A percentile compares a stretch with the other conserved stretches of the same genome.
These are phyloP conservation scores for Boletus tylopilopsis DNA, from an alignment of 768 basidiomycete genomes.

Conservation along the genomic window DNA sequence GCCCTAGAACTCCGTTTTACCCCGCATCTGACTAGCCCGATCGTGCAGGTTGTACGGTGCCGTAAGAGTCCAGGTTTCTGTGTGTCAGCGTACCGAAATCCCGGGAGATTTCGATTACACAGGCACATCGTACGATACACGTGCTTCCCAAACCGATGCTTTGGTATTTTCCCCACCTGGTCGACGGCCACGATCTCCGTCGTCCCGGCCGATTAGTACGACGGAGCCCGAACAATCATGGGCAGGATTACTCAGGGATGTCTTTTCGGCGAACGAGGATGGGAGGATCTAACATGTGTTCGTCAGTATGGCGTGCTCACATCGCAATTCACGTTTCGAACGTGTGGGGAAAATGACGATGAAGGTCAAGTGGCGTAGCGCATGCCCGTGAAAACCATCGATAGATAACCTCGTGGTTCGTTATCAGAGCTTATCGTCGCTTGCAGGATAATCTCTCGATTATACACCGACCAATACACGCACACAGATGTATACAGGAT, in stretches of 20 bases:
- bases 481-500: conserved; percentile 2
- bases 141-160: not conserved
- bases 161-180: too few species aligned
- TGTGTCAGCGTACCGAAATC: not conserved
- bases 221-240: not conserved
- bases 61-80: not conserved
- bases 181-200: not conserved
- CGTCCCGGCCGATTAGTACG: not conserved
- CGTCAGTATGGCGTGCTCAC: conserved; percentile 7
- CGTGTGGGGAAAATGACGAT: not conserved
- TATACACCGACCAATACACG: not conserved
- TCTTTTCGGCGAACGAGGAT: not conserved
- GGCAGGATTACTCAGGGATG: not conserved
- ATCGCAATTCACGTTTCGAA: conserved; percentile 2
- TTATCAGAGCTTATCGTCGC: conserved; percentile 18
- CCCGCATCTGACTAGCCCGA: not conserved
- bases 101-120: not conserved
- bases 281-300: not conserved
- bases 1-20: not conserved
- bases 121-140: conserved; percentile 1
- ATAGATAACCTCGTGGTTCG: conserved; percentile 10
- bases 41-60: conserved; percentile 2
- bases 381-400: conserved; percentile 1
- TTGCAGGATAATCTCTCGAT: not conserved
- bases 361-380: not conserved